Base-by-base conservation (phyloP, 495 filamentous ascomycete species). In the Beverwykella pulmonaria region DNA sequence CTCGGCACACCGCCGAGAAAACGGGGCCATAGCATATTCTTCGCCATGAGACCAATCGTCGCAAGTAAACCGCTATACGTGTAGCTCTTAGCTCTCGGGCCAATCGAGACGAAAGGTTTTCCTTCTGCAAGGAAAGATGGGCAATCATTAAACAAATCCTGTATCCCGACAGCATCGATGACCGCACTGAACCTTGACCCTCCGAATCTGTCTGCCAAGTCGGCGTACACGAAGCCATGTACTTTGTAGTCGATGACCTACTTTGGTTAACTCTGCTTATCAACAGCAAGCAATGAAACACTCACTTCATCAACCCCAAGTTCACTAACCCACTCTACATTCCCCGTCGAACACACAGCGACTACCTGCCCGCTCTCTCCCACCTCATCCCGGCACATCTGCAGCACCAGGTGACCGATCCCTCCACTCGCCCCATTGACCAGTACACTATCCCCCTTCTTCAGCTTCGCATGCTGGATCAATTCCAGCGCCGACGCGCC, bases 361-460 rank as follows among this genome's bases (percentile, higher is more conserved):
- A 79, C 75, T n/a, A 80, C 52, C 17, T 62, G 41, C 48, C 79
- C 79, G 14, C 61, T 58, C 47, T 71, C 70, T 15, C 75, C 78
- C 5, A 79, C 77, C 36, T 39, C 52, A 19, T 61, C 54, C 36
- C 72, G 61, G 0, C 63, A 74, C 55, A 81, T 70, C 68, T 82
- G 80, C 61, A 80, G 68, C 20, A 70, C 73, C 67, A 78, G 54
- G 1, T 53, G 62, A 10, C 80, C 80, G 6, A 80, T 65, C 36
- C 78, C 80, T 5, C 80, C 80, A 57, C 77, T 75, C 0, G 75
- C 79, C 0, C 75, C 80, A 53, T 78, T 74, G 0, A 82, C 69
- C 30, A 81, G 48, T 32, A 67, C 63, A 46, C 55, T 60, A 55
- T 67, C 63, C 1, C 63, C 63, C 10, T 47, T 60, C 48, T 60